Conservation (phyloP, 1,139 yeast species). For the Saccharomyces pastorianus region DNA sequence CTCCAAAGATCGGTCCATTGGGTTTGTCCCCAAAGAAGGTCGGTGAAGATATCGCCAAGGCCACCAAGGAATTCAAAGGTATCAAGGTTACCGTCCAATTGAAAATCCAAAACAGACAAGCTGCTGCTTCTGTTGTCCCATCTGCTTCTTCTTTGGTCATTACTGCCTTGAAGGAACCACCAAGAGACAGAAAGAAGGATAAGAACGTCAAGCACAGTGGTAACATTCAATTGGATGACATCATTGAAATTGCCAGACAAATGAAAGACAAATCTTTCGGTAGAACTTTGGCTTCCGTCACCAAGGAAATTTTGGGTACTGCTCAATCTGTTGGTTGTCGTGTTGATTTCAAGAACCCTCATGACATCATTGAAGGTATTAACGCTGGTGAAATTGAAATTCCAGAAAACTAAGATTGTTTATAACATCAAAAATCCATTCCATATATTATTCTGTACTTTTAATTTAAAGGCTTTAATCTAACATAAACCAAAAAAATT, state of each 20-base stretch:
- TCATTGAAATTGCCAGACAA: slow-evolving; percentile 94
- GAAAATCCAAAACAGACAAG: slow-evolving; percentile 99
- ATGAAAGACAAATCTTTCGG: slow-evolving; percentile 98
- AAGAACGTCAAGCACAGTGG: slow-evolving; percentile 99
- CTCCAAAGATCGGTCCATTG: slow-evolving; percentile 99
- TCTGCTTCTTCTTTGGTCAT: slow-evolving; percentile 98
- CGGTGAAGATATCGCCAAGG: slow-evolving; percentile 99
- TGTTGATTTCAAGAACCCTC: slow-evolving; percentile 99
- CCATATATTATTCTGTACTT: slow-evolving; percentile 9
- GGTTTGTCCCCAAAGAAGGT: slow-evolving; percentile 99
- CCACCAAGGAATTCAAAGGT: slow-evolving; percentile 98
- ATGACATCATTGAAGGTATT: slow-evolving; percentile 95
- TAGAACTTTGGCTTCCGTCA: slow-evolving; percentile 91
- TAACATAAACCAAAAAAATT: slow-evolving; percentile 10
- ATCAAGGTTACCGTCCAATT: slow-evolving; percentile 97
- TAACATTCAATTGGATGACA: slow-evolving; percentile 95
- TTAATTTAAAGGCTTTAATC: slow-evolving; percentile 13
- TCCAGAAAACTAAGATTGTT: slow-evolving; percentile 64
- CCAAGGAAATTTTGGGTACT: slow-evolving; percentile 98
- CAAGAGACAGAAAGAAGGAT: slow-evolving; percentile 99
- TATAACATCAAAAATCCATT: slow-evolving; percentile 10
- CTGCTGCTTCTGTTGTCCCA: slow-evolving; percentile 97
- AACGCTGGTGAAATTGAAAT: slow-evolving; percentile 97
- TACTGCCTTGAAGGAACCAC: slow-evolving; percentile 99
- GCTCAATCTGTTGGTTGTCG: slow-evolving; percentile 99